Evolutionary conservation across 768 basidiomycete genomes (phyloP), one percentile per base, ranked within the genome.

Genomic region (Tylopilus cervinicoccineus): DNA sequence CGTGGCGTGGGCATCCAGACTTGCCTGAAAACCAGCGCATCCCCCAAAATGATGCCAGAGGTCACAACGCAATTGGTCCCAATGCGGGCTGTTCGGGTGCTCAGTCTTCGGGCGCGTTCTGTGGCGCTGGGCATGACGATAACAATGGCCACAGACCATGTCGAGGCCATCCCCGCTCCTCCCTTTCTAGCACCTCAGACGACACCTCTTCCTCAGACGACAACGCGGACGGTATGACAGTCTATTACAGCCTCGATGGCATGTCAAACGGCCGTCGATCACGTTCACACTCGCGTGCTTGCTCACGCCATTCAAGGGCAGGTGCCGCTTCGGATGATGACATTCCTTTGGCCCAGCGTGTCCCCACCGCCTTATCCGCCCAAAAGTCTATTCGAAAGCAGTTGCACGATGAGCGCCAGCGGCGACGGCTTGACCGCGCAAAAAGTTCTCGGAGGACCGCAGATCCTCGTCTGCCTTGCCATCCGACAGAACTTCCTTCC

Each of bases 331-430:
- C 77, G 32, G 83, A 88, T 45, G 92, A 95, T 62, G 86, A 95
- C 56, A 72, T 92, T 1, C 93, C 93, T 1, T 75, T 95, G 14
- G 93, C 91, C 3, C 81, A 79, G 54, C 76, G 83, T 26, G 89
- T 92, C 46, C 93, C 92, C 5, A 84, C 83, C 1, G 93, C 93
- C 4, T 68, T 95, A 49, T 78, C 74, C 4, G 92, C 90, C 10
- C 93, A 95, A 59, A 82, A 80, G 57, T 83, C 85, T 6, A 88
- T 95, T 45, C 79, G 88, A 17, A 72, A 74, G 38, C 78, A 89
- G 61, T 81, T 88, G 20, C 75, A 76, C 31, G 80, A 85, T 52
- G 88, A 91, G 62, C 71, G 79, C 26, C 78, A 83, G 29, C 74
- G 77, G 51, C 73, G 82, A 43, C 74, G 75, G 55, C 65, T 73